Percentiles rank a stretch among this genome's conserved stretches.
These are phyloP conservation scores for Logfia minima DNA, from an alignment of 129 eudicot genomes.

Conservation along the genomic window DNA sequence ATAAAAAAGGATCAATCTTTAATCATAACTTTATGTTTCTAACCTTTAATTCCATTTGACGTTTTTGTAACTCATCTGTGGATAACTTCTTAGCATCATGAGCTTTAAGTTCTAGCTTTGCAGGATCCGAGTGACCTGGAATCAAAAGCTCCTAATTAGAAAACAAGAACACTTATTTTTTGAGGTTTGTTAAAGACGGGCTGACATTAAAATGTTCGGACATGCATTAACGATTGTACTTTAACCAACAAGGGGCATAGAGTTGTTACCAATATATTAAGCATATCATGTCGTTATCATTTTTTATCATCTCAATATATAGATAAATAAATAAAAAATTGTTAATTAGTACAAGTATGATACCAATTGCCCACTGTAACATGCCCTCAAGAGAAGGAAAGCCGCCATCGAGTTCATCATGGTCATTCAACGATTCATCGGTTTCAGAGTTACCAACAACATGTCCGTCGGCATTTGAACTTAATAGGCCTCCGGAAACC, in stretches of 20 bases:
- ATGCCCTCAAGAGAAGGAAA: slow-evolving; percentile 92
- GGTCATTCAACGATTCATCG: slow-evolving; percentile 37
- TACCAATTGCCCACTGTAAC: slow-evolving; percentile 97
- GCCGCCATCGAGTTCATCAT: slow-evolving; percentile 76
- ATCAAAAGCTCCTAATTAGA: slow-evolving; percentile 7
- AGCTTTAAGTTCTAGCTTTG: slow-evolving; percentile 63
- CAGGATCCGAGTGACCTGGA: slow-evolving; percentile 84
- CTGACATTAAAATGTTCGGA: neutral
- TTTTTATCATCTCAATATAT: neutral
- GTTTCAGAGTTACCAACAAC: neutral
- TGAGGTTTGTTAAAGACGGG: neutral
- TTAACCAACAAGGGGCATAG: neutral
- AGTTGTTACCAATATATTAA: neutral
- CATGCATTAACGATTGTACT: neutral
- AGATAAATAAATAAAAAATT: neutral
- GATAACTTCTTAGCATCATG: slow-evolving; percentile 55
- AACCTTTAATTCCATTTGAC: slow-evolving; percentile 78
- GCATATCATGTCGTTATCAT: neutral
- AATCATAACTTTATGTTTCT: slow-evolving; percentile 10
- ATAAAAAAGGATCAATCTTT: neutral
- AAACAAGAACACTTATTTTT: neutral
- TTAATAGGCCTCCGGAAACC: neutral
- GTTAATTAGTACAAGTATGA: neutral
- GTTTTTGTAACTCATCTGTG: slow-evolving; percentile 60
- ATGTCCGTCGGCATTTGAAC: neutral